Percentiles rank a stretch among this genome's conserved stretches.
Conservation (phyloP, 306 rosid genomes). For the Senna siamea region DNA sequence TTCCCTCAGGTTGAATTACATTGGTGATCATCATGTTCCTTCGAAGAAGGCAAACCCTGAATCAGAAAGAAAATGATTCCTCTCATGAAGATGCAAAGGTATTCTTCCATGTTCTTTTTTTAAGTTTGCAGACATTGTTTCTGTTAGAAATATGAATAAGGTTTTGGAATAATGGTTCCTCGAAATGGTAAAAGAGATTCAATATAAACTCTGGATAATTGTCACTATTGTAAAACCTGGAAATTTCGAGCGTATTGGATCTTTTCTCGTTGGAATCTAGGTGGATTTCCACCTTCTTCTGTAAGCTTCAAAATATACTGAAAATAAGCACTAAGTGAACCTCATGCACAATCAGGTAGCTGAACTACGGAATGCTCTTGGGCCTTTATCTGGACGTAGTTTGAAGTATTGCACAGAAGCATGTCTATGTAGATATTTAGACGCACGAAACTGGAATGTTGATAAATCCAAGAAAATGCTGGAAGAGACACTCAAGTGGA, state of each 20-base stretch:
- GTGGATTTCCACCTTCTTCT: neutral
- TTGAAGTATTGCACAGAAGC: conserved; percentile 69
- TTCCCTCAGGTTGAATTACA: conserved; percentile 42
- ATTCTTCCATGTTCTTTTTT: neutral
- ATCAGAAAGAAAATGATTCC: conserved; percentile 53
- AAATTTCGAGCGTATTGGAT: too few species aligned
- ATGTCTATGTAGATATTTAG: conserved; percentile 78
- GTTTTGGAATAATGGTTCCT: too few species aligned
- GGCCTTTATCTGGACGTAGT: conserved; percentile 65
- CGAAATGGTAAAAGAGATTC: too few species aligned
- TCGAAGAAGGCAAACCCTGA: conserved; percentile 56
- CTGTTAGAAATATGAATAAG: neutral
- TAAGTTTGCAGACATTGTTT: neutral
- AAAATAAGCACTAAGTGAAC: conserved; percentile 13
- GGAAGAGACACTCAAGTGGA: conserved; percentile 81
- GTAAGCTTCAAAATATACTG: neutral
- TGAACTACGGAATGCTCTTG: conserved; percentile 65
- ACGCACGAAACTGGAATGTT: conserved; percentile 81
- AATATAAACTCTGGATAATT: too few species aligned
- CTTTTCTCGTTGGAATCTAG: neutral
- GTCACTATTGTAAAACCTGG: neutral
- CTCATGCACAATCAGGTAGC: conserved; percentile 54
- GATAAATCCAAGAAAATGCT: conserved; percentile 82
- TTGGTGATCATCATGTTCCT: conserved; percentile 61
- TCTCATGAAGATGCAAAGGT: conserved; percentile 68